phyloP scores from a whole-genome alignment of 176 grass and related monocot genomes.

The Paspalum notatum region DNA sequence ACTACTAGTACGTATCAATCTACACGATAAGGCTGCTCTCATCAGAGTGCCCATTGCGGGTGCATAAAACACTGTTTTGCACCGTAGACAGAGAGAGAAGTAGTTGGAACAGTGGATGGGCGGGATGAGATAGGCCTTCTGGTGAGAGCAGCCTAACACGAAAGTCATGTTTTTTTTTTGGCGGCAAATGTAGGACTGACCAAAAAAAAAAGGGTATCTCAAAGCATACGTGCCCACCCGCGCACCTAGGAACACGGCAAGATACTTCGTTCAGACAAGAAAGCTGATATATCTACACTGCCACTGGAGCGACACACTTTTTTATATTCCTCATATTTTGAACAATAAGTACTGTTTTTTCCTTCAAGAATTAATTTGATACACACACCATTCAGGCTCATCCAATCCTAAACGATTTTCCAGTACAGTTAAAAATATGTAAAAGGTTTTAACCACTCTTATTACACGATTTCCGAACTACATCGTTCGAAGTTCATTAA shows the following conservation, averaged over 20 bases:
- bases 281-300: conserved; percentile 28
- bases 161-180: not conserved
- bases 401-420: not conserved
- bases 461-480: no score
- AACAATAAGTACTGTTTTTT: not conserved
- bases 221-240: conserved; percentile 38
- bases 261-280: conserved; percentile 1
- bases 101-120: no score
- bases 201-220: conserved; percentile 35
- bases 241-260: not conserved
- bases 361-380: not conserved
- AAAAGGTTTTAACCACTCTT: no score
- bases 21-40: no score
- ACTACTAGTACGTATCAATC: not conserved
- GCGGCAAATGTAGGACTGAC: not conserved
- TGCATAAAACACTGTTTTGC: no score
- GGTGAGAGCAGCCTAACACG: no score
- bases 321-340: not conserved
- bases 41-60: no score
- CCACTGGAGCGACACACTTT: not conserved
- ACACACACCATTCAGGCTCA: not conserved
- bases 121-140: no score
- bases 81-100: no score
- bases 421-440: not conserved
- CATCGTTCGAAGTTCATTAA: no score